Conservation (phyloP, 2,329 filamentous ascomycete species). For the Colletotrichum siamense region DNA sequence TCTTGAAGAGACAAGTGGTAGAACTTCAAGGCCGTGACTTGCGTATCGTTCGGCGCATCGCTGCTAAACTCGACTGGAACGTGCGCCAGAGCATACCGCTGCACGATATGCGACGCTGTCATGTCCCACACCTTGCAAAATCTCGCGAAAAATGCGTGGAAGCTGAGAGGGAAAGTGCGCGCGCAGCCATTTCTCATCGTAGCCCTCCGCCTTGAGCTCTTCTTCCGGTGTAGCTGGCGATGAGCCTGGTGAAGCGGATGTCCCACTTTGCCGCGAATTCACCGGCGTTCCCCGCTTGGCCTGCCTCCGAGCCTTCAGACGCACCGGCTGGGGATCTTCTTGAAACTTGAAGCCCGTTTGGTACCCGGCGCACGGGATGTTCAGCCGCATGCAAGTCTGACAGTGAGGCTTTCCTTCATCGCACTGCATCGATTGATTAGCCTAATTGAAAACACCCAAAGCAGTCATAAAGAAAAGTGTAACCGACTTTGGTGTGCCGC, state of each 20-base stretch:
- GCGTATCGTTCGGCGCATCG: background rate
- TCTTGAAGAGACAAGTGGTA: background rate
- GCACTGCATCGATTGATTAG: background rate
- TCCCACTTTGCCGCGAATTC: accelerated
- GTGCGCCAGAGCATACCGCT: background rate
- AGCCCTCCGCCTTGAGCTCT: background rate
- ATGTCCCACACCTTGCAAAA: background rate
- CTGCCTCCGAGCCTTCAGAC: background rate
- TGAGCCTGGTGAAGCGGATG: background rate
- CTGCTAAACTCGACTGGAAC: background rate
- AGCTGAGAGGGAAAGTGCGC: background rate
- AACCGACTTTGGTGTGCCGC: background rate
- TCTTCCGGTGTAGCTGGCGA: background rate
- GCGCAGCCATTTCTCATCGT: background rate
- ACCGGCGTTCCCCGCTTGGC: background rate
- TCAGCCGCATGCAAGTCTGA: background rate
- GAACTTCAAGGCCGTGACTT: background rate
- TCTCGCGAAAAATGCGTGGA: background rate
- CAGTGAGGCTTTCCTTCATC: background rate
- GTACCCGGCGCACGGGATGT: background rate
- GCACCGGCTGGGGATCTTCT: background rate
- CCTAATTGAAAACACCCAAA: background rate
- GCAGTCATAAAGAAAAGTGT: background rate
- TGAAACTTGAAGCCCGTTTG: background rate
- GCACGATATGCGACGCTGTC: background rate